A percentile compares a stretch with the other conserved stretches of the same genome.
These are phyloP conservation scores for Patellaria atrata DNA, from an alignment of 495 filamentous ascomycete genomes.

Conservation along the genomic window DNA sequence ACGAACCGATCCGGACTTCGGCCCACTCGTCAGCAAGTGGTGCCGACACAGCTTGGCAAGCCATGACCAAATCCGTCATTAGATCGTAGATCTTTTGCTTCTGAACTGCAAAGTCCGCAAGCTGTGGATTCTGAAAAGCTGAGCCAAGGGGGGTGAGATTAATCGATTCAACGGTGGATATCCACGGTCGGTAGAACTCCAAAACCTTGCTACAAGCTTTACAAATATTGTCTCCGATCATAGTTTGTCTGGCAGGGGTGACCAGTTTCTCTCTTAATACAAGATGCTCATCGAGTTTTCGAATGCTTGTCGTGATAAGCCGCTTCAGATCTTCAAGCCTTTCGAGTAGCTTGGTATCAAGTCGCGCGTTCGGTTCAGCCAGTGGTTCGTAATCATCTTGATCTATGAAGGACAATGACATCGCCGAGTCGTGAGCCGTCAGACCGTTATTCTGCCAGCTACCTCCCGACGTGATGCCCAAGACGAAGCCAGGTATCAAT, in stretches of 20 bases:
- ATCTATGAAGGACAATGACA: constrained; percentile 66
- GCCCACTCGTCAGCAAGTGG: constrained; percentile 93
- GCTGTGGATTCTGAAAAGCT: constrained; percentile 64
- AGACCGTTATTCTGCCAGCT: constrained; percentile 91
- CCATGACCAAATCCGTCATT: constrained; percentile 73
- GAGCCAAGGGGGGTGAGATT: constrained; percentile 63
- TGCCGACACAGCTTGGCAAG: constrained; percentile 74
- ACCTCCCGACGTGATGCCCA: constrained; percentile 64
- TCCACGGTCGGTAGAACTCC: constrained; percentile 76
- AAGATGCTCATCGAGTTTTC: constrained; percentile 76
- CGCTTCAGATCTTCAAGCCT: constrained; percentile 71
- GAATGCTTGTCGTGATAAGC: constrained; percentile 65
- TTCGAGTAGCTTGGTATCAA: constrained; percentile 67
- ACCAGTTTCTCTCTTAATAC: constrained; percentile 60
- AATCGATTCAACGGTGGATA: constrained; percentile 74
- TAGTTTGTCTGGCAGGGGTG: constrained; percentile 50
- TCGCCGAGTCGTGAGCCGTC: constrained; percentile 47
- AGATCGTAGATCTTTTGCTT: constrained; percentile 90
- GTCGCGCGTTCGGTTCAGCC: constrained; percentile 52
- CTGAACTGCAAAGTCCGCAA: constrained; percentile 74
- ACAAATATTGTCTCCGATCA: constrained; percentile 62
- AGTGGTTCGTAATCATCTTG: constrained; percentile 58
- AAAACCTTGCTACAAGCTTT: constrained; percentile 59
- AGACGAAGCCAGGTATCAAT: constrained; percentile 82
- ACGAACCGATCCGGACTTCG: constrained; percentile 71